Evolutionary conservation across 2,329 filamentous ascomycete species (phyloP), one percentile per base, ranked within the genome.

Genomic region (Chaetomiaceae sp.): DNA sequence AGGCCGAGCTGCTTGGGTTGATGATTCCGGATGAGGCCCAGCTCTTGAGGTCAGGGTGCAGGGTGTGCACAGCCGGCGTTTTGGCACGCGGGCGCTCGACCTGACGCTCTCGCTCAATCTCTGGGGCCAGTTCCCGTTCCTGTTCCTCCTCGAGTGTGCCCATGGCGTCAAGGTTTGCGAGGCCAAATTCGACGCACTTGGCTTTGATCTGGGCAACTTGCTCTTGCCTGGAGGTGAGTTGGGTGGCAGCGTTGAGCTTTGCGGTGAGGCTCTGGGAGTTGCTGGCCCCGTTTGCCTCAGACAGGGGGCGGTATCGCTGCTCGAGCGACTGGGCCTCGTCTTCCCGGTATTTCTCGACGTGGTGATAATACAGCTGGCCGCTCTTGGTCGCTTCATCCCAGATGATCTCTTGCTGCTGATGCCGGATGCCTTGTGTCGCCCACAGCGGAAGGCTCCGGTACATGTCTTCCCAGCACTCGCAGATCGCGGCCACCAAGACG

Each of bases 51-150:
- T 77, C 68, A 0, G 51, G 11, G 47, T 83, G 74, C 0, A 83
- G 11, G 0, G 0, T 2, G 42, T 85, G 79, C 0, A 8, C 1
- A 0, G 57, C 61, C 0, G 83, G 72, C 0, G 60, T 34, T 1
- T 71, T 70, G 0, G 65, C 53, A 0, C 65, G 61, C 0, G 82
- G 79, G 1, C 70, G 71, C 58, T 87, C 71, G 0, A 81, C 59
- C 45, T 87, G 69, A 1, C 75, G 69, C 60, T 89, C 81, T 23
- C 77, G 68, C 58, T 89, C 81, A 1, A 80, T 75, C 56, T 90
- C 85, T 0, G 82, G 82, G 0, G 81, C 73, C 0, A 89, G 69
- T 57, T 89, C 86, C 0, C 85, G 74, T 62, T 89, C 85, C 58
- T 89, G 83, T 53, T 89, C 86, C 60, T 88, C 83, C 3, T 80